Percentiles rank a stretch among this genome's conserved stretches.
Evolutionary conservation across 257 asterid genomes (phyloP).

Genomic region (Primulina huaijiensis): DNA sequence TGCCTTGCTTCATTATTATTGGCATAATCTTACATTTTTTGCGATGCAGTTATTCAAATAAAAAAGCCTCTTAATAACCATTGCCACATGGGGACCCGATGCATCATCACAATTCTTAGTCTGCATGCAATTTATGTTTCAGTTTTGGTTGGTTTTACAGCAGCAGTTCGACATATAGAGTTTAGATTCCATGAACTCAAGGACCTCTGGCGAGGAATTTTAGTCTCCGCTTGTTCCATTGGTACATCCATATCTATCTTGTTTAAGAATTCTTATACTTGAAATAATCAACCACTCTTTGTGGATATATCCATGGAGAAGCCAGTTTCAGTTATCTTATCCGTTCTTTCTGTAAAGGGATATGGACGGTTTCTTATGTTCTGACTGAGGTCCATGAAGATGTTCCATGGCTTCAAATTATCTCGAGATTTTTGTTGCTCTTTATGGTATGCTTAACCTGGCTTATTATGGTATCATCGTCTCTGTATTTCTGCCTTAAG

Average conservation of each 20-base stretch:
- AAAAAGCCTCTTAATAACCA: conserved; percentile 64
- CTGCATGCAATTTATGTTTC: conserved; percentile 68
- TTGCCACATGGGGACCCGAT: conserved; percentile 71
- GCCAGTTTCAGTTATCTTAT: conserved; percentile 16
- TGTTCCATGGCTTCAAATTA: conserved; percentile 53
- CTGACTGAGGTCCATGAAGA: conserved; percentile 69
- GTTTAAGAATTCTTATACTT: not conserved
- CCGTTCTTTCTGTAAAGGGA: conserved; percentile 37
- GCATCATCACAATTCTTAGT: conserved; percentile 58
- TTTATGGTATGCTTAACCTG: conserved; percentile 44
- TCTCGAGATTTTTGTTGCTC: conserved; percentile 59
- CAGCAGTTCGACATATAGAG: conserved; percentile 70
- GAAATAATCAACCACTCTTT: not conserved
- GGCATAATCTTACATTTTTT: conserved; percentile 14
- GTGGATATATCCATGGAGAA: not conserved
- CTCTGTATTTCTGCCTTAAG: conserved; percentile 7
- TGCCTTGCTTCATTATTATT: not conserved
- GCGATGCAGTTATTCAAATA: conserved; percentile 55
- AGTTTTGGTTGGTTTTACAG: conserved; percentile 65
- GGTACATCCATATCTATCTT: conserved; percentile 40
- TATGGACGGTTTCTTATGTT: conserved; percentile 66
- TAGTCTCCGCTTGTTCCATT: conserved; percentile 57
- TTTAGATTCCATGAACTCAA: conserved; percentile 83
- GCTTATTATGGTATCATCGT: conserved; percentile 17
- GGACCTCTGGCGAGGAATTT: conserved; percentile 82